These are phyloP conservation scores for Vigna nakashimae DNA, from an alignment of 306 rosid species.

Conservation along the genomic window DNA sequence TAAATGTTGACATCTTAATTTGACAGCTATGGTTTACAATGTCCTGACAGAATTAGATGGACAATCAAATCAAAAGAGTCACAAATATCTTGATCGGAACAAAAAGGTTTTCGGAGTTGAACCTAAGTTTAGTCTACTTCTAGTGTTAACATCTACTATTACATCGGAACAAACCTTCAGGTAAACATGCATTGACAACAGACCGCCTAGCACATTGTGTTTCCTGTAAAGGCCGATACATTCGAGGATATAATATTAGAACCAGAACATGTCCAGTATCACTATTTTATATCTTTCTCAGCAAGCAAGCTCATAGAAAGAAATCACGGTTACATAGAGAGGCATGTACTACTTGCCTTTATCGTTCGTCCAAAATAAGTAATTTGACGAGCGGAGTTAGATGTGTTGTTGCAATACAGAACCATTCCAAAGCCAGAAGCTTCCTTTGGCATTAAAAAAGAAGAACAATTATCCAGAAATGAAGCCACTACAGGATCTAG, in stretches of 20 bases:
- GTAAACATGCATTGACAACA: conserved; percentile 33
- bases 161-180: conserved; percentile 38
- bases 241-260: conserved; percentile 29
- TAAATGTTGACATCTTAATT: not conserved
- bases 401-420: not conserved
- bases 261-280: conserved; percentile 18
- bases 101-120: conserved; percentile 7
- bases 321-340: conserved; percentile 23
- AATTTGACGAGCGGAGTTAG: conserved; percentile 20
- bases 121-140: conserved; percentile 16
- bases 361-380: conserved; percentile 42
- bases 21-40: conserved; percentile 11
- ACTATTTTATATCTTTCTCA: conserved; percentile 2
- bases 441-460: conserved; percentile 19
- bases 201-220: conserved; percentile 42
- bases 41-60: not conserved
- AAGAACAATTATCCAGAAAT: conserved; percentile 46
- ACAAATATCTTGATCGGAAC: not conserved
- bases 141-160: conserved; percentile 18
- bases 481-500: conserved; percentile 54
- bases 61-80: not conserved
- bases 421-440: conserved; percentile 11
- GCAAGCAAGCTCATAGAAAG: not conserved
- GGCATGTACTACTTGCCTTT: conserved; percentile 49
- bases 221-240: conserved; percentile 49